phyloP scores from a whole-genome alignment of 768 basidiomycete species.

The Rhizopogon vulgaris region DNA sequence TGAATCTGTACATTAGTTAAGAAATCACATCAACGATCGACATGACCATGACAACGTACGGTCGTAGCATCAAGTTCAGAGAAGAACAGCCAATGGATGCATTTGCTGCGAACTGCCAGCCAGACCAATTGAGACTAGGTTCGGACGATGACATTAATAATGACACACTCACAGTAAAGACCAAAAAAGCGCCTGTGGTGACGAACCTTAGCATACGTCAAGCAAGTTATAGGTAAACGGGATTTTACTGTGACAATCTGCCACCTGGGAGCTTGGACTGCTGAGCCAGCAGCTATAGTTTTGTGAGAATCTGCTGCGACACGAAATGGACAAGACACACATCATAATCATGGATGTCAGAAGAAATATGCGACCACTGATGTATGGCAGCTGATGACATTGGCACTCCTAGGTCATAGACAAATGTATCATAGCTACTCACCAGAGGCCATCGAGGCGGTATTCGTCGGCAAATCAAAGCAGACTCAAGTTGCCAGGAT shows the following conservation, averaged over 20 bases:
- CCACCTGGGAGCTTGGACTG: not conserved
- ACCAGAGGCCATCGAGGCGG: not conserved
- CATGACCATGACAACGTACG: not conserved
- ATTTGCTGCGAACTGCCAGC: not conserved
- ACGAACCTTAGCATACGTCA: not conserved
- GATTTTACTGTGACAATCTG: not conserved
- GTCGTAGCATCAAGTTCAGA: not conserved
- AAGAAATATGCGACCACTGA: not conserved
- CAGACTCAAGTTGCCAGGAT: not conserved
- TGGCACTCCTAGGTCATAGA: too few relatives aligned
- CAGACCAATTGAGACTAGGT: not conserved
- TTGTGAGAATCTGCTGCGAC: not conserved
- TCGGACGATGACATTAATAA: too few relatives aligned
- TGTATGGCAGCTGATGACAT: not conserved
- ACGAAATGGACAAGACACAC: not conserved
- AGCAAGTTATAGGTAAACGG: not conserved
- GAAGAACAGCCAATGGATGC: not conserved
- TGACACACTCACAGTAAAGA: not conserved
- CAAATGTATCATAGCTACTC: not conserved
- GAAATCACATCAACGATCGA: not conserved
- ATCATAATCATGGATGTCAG: not conserved
- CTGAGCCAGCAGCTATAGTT: not conserved
- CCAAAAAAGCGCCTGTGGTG: not conserved
- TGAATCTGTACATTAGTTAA: not conserved
- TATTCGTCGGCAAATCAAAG: not conserved